Evolutionary conservation across 164 flowering plant species (phyloP).

Genomic region (Dillenia suffruticosa): DNA sequence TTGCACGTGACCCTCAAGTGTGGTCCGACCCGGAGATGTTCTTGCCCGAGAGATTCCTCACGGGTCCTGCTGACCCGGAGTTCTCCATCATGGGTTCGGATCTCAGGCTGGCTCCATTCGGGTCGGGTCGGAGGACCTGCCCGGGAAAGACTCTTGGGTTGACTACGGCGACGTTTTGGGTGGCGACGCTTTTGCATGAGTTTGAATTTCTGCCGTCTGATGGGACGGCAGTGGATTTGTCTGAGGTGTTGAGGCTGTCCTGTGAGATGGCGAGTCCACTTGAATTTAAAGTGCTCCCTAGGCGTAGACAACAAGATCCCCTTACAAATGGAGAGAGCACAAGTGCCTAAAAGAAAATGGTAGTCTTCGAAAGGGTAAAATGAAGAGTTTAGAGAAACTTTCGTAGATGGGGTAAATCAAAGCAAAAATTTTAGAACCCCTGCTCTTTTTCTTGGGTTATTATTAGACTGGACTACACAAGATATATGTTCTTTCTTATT

Average conservation of each 20-base stretch:
- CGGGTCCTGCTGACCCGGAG: slow-evolving; percentile 20
- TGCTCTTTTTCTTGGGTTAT: too few species aligned
- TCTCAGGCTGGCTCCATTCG: slow-evolving; percentile 61
- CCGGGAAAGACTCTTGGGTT: slow-evolving; percentile 56
- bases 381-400: too few species aligned
- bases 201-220: slow-evolving; percentile 31
- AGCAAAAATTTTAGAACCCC: too few species aligned
- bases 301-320: slow-evolving; percentile 7
- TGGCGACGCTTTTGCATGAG: slow-evolving; percentile 54
- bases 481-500: too few species aligned
- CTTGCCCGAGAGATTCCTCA: slow-evolving; percentile 46
- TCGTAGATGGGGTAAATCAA: too few species aligned
- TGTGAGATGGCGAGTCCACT: slow-evolving; percentile 58
- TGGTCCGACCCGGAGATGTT: slow-evolving; percentile 48
- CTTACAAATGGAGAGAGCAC: too few species aligned
- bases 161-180: slow-evolving; percentile 54
- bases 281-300: slow-evolving; percentile 18
- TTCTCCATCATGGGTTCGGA: slow-evolving; percentile 53
- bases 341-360: too few species aligned
- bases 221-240: slow-evolving; percentile 11
- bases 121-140: slow-evolving; percentile 57
- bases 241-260: slow-evolving; percentile 32
- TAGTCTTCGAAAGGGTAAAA: too few species aligned
- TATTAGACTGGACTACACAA: too few species aligned
- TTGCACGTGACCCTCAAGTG: slow-evolving; percentile 37